Evolutionary conservation across 371 early-diverging fungal genomes (phyloP).

Genomic region (Circinella minor): DNA sequence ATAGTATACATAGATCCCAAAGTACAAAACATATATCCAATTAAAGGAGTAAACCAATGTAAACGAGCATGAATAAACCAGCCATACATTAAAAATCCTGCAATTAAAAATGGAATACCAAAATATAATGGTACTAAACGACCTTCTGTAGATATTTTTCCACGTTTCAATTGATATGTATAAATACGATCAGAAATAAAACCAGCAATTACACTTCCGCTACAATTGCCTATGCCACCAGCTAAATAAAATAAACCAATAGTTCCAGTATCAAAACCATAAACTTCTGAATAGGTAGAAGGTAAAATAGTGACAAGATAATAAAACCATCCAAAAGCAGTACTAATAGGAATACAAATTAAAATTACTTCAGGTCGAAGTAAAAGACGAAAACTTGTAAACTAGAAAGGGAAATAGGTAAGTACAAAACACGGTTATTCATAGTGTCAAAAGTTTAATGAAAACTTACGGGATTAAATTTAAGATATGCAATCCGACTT

Average conservation of each 20-base stretch:
- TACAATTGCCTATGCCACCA: slow-evolving; percentile 53
- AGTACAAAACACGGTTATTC: background rate
- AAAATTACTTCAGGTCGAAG: slow-evolving; percentile 25
- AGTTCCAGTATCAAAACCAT: slow-evolving; percentile 47
- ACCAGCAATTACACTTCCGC: slow-evolving; percentile 52
- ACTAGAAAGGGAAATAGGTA: slow-evolving; percentile 16
- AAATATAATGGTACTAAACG: slow-evolving; percentile 33
- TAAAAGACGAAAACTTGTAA: slow-evolving; percentile 32
- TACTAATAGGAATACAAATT: slow-evolving; percentile 29
- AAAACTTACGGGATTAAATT: slow-evolving; percentile 44
- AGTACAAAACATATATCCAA: slow-evolving; percentile 29
- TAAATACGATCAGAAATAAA: slow-evolving; percentile 32
- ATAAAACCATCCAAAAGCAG: slow-evolving; percentile 57
- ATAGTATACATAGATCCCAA: slow-evolving; percentile 44
- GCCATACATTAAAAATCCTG: slow-evolving; percentile 40
- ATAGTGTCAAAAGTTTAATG: background rate
- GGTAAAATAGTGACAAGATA: slow-evolving; percentile 53
- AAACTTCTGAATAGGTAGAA: slow-evolving; percentile 36
- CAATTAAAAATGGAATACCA: slow-evolving; percentile 28
- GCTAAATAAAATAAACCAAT: slow-evolving; percentile 56
- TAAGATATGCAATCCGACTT: slow-evolving; percentile 18
- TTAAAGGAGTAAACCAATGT: slow-evolving; percentile 37
- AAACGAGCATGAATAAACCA: slow-evolving; percentile 33
- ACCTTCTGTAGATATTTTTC: slow-evolving; percentile 19
- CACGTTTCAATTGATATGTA: slow-evolving; percentile 19